phyloP scores from a whole-genome alignment of 805 yeast species.

The Kodamaea fukazawae region DNA sequence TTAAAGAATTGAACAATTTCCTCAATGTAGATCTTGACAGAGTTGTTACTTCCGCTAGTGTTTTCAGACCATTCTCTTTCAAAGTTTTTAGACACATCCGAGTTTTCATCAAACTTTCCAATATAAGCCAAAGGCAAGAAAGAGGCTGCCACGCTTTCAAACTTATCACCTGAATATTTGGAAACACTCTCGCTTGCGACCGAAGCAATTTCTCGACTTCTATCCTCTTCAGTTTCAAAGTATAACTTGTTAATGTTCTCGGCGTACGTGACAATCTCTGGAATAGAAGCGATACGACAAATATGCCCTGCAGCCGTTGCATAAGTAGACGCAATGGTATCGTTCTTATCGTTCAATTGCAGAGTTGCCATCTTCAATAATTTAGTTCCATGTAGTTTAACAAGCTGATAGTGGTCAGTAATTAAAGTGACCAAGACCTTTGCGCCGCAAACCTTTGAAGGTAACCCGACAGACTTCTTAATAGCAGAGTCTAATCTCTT shows the following conservation, averaged over 20 bases:
- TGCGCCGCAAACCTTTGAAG: constrained; percentile 86
- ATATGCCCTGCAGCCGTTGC: constrained; percentile 80
- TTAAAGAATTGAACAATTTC: constrained; percentile 62
- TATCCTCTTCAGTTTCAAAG: constrained; percentile 50
- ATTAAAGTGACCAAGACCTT: constrained; percentile 66
- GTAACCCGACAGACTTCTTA: constrained; percentile 77
- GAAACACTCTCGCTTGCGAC: constrained; percentile 64
- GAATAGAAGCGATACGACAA: constrained; percentile 57
- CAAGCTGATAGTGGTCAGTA: constrained; percentile 47
- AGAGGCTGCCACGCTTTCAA: constrained; percentile 56
- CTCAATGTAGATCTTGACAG: constrained; percentile 62
- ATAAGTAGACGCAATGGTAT: constrained; percentile 68
- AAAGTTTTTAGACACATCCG: constrained; percentile 47
- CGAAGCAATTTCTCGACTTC: constrained; percentile 52
- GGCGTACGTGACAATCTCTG: constrained; percentile 53
- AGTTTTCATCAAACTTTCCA: constrained; percentile 64
- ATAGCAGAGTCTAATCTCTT: constrained; percentile 53
- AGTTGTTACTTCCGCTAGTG: constrained; percentile 68
- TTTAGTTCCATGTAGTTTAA: constrained; percentile 55
- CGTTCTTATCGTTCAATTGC: constrained; percentile 69
- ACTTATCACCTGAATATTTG: constrained; percentile 64
- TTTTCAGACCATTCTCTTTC: constrained; percentile 74
- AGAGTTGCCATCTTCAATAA: constrained; percentile 54
- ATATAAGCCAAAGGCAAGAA: constrained; percentile 78
- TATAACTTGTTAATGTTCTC: constrained; percentile 50